Evolutionary conservation across 108 stramenopile genomes (phyloP), one percentile per base, ranked within the genome.

Genomic region (Asterionellopsis glacialis): DNA sequence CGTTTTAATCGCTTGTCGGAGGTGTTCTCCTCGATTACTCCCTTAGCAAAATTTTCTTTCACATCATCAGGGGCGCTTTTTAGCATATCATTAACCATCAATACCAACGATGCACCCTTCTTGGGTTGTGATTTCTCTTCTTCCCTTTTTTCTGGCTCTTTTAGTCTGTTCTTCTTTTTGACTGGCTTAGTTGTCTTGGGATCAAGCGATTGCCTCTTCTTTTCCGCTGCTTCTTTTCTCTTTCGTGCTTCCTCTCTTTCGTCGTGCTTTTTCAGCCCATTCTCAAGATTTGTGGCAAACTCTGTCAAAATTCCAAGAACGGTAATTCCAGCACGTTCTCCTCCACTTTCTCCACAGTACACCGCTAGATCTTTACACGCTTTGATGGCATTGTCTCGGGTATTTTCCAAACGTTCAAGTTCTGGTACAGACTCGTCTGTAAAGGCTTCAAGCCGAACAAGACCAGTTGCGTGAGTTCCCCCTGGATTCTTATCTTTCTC

Each of bases 261-360:
- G 55, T 94, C 85, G 54, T 94, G 75, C 58, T 86, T 90, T 57
- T 70, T 71, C 1, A 94, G 71, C 1, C 85, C 87, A 42, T 41
- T 58, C 24, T 76, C 72, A 0, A 94, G 73, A 45, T 72, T 83
- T 19, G 61, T 51, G 0, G 80, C 80, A 64, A 94, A 94, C 23
- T 75, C 60, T 40, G 78, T 70, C 25, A 94, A 61, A 61, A 94
- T 80, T 68, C 76, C 75, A 49, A 93, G 67, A 19, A 93, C 45
- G 0, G 69, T 63, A 0, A 72, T 45, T 12, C 87, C 69, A 0
- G 74, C 61, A 61, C 67, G 54, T 55, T 86, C 85, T n/a, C 85
- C 82, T n/a, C 87, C 81, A 24, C 70, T 56, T 59, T 93, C 92
- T 45, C 92, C 88, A 55, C 84, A 90, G 56, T 83, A 90, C 23